Evolutionary conservation across 306 rosid species (phyloP).

Genomic region (Prunus mume): DNA sequence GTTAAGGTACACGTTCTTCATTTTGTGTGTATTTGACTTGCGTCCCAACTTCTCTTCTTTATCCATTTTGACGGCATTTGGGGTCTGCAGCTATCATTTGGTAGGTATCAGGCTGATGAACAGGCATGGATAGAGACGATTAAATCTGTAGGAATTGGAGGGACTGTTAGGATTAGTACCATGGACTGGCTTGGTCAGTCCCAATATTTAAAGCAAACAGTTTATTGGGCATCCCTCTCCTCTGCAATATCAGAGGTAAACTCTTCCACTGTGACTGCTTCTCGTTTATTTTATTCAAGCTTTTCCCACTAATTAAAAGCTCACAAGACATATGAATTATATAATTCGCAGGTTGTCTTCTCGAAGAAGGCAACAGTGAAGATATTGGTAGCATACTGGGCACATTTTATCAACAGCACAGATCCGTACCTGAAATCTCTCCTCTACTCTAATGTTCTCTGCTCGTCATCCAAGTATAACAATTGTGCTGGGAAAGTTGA

Average conservation of each 20-base stretch:
- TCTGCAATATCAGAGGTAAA: slow-evolving; percentile 87
- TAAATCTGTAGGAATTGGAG: slow-evolving; percentile 55
- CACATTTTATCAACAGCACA: slow-evolving; percentile 63
- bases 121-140: slow-evolving; percentile 91
- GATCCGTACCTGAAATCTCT: slow-evolving; percentile 76
- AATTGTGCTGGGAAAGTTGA: slow-evolving; percentile 78
- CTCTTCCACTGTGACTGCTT: neutral
- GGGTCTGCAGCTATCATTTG: slow-evolving; percentile 70
- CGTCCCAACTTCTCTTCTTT: neutral
- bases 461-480: slow-evolving; percentile 71
- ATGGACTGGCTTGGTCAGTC: slow-evolving; percentile 99
- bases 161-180: slow-evolving; percentile 68
- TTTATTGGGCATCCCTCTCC: slow-evolving; percentile 86
- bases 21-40: neutral
- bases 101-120: slow-evolving; percentile 75
- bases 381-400: slow-evolving; percentile 81
- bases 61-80: slow-evolving; percentile 25
- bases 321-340: no score
- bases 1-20: neutral
- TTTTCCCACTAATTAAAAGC: no score
- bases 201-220: slow-evolving; percentile 52
- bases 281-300: no score
- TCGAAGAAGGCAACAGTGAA: slow-evolving; percentile 77
- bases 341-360: slow-evolving; percentile 53
- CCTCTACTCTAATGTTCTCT: slow-evolving; percentile 73